Evolutionary conservation across 495 filamentous ascomycete species (phyloP), one percentile per base, ranked within the genome.

Genomic region (Penicillium macrosclerotiorum): DNA sequence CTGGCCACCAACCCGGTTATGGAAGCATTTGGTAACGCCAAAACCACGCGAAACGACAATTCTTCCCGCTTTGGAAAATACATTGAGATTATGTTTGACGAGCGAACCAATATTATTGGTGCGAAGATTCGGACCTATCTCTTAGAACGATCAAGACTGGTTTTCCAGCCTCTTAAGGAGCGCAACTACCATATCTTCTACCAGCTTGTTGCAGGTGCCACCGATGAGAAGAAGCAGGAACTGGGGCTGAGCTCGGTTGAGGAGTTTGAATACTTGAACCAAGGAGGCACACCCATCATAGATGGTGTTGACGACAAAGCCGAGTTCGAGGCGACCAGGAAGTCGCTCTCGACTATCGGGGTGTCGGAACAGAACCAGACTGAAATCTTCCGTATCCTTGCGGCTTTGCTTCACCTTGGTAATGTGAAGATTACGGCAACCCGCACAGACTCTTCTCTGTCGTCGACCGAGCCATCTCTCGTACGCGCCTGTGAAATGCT

Each of bases 111-210:
- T 60, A 99, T 99, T 62, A 95, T 99, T 57, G 93, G 93, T 46
- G 93, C 93, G 22, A 92, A 91, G 72, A 97, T 99, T 54, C 75
- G 93, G 52, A 96, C 91, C 26, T 99, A 97, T 64, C 76, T 99
- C 37, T 73, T 99, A 26, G 93, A 99, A 67, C 86, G 93, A 55
- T 97, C 93, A 36, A 85, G 93, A 62, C 74, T 99, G 58, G 93
- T 99, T n/a, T 97, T 97, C 61, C 93, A 99, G 62, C 93, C 93
- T 14, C 72, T 96, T 26, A 97, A 95, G 64, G 93, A 99, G 69
- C 80, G 93, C 47, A 99, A 99, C 64, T 99, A 99, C 66, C 93
- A 99, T 68, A 92, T 99, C 54, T 99, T 99, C 71, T 97, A 99
- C 66, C 93, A 99, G 69, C 75, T 99, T 27, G 83, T 96, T 42